Percentiles rank a stretch among this genome's conserved stretches.
Conservation (phyloP, 202 grass and related monocot genomes). For the Elaeis oleifera region DNA sequence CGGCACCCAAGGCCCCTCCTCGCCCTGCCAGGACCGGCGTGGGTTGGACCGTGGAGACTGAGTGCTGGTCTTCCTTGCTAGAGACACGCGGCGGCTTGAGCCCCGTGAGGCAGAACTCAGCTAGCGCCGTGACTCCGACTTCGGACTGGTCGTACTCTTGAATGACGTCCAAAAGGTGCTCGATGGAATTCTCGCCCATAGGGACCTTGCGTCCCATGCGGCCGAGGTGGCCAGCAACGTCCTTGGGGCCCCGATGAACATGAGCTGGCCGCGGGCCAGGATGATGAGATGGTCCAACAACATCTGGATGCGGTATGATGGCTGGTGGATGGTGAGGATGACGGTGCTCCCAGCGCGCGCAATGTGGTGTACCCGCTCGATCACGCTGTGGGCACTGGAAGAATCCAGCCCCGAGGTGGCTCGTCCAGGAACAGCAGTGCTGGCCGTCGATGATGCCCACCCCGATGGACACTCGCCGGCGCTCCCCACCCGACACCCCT, state of each 20-base stretch:
- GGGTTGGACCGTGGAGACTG: slow-evolving; percentile 34
- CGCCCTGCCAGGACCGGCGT: slow-evolving; percentile 1
- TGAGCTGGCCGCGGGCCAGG: slow-evolving; percentile 62
- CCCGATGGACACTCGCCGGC: slow-evolving; percentile 59
- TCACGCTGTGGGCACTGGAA: slow-evolving; percentile 76
- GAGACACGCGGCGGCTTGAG: slow-evolving; percentile 49
- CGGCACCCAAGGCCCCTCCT: no score
- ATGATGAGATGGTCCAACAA: slow-evolving; percentile 63
- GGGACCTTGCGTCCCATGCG: slow-evolving; percentile 41
- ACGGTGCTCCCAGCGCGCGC: slow-evolving; percentile 61
- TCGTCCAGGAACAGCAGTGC: slow-evolving; percentile 72
- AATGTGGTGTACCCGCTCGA: slow-evolving; percentile 63
- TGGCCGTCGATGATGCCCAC: slow-evolving; percentile 64
- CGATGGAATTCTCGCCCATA: slow-evolving; percentile 50
- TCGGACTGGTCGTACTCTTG: slow-evolving; percentile 55
- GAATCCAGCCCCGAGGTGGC: slow-evolving; percentile 75
- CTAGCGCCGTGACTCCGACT: slow-evolving; percentile 36
- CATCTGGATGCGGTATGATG: slow-evolving; percentile 52
- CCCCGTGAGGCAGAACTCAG: slow-evolving; percentile 59
- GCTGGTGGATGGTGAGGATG: slow-evolving; percentile 77
- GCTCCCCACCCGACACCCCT: slow-evolving; percentile 54
- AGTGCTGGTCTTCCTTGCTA: slow-evolving; percentile 5
- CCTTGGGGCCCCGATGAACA: slow-evolving; percentile 54
- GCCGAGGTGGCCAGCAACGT: slow-evolving; percentile 33
- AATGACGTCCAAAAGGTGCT: slow-evolving; percentile 56